Percentiles rank a stretch among this genome's conserved stretches.
These are phyloP conservation scores for Brassica incana DNA, from an alignment of 345 rosid species.

Conservation along the genomic window DNA sequence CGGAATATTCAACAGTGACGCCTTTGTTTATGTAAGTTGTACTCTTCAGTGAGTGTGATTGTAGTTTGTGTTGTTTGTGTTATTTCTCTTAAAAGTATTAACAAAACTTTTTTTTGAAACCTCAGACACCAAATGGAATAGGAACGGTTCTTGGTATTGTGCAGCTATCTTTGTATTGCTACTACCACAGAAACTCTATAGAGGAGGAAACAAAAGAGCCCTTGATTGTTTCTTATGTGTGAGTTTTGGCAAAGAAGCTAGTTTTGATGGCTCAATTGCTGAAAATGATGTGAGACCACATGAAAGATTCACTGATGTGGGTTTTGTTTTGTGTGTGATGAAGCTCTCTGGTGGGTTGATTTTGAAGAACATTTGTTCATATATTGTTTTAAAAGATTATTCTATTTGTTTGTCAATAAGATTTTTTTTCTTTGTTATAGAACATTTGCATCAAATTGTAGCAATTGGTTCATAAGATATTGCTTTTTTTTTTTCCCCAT, in stretches of 20 bases:
- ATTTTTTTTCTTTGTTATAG: background rate
- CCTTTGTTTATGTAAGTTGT: slow-evolving; percentile 65
- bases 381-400: background rate
- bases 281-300: slow-evolving; percentile 19
- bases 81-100: background rate
- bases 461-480: slow-evolving; percentile 12
- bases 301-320: slow-evolving; percentile 12
- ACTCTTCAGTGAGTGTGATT: background rate
- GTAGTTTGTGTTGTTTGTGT: background rate
- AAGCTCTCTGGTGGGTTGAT: background rate
- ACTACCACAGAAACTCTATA: slow-evolving; percentile 45
- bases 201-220: slow-evolving; percentile 52
- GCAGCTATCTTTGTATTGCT: slow-evolving; percentile 63
- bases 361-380: background rate
- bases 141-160: slow-evolving; percentile 74
- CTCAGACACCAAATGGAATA: slow-evolving; percentile 87
- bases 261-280: slow-evolving; percentile 2
- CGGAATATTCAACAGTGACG: slow-evolving; percentile 65
- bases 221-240: slow-evolving; percentile 52
- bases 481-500: background rate
- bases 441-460: background rate
- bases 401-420: slow-evolving; percentile 9
- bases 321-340: slow-evolving; percentile 10
- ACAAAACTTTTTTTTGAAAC: slow-evolving; percentile 11
- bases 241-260: slow-evolving; percentile 14